Percentiles rank a stretch among this genome's conserved stretches.
These are phyloP conservation scores for Halophytophthora batemanensis DNA, from an alignment of 352 stramenopile genomes.

Conservation along the genomic window DNA sequence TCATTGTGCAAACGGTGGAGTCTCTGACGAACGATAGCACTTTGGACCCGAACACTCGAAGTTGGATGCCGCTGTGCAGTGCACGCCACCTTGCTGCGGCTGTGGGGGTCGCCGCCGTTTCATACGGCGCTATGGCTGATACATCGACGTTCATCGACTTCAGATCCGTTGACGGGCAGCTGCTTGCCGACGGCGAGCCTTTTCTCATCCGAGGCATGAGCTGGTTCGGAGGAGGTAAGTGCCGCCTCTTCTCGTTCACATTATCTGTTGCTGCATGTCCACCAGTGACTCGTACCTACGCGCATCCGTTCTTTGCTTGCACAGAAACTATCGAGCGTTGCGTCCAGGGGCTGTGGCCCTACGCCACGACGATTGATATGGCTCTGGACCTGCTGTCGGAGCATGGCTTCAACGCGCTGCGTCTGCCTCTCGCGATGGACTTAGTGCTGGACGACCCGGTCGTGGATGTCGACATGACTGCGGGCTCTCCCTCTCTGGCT, in stretches of 20 bases:
- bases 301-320: too few species aligned
- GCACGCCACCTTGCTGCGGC: too few species aligned
- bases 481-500: slow-evolving; percentile 29
- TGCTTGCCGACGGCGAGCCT: slow-evolving; percentile 48
- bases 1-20: too few species aligned
- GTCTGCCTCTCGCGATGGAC: slow-evolving; percentile 61
- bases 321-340: slow-evolving; percentile 56
- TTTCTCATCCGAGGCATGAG: slow-evolving; percentile 72
- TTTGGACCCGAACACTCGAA: too few species aligned
- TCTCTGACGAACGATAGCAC: too few species aligned
- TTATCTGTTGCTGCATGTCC: too few species aligned
- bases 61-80: too few species aligned
- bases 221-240: slow-evolving; percentile 63
- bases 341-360: slow-evolving; percentile 67
- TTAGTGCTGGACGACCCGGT: slow-evolving; percentile 44
- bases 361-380: slow-evolving; percentile 45
- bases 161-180: slow-evolving; percentile 49
- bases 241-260: too few species aligned
- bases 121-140: too few species aligned
- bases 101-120: too few species aligned
- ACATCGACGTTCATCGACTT: slow-evolving; percentile 68
- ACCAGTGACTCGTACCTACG: too few species aligned
- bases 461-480: slow-evolving; percentile 48
- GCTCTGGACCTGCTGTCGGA: slow-evolving; percentile 45
- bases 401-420: slow-evolving; percentile 57